Percentiles rank a stretch among this genome's conserved stretches.
Conservation (phyloP, 805 yeast genomes). For the Kuraishia ogatae region DNA sequence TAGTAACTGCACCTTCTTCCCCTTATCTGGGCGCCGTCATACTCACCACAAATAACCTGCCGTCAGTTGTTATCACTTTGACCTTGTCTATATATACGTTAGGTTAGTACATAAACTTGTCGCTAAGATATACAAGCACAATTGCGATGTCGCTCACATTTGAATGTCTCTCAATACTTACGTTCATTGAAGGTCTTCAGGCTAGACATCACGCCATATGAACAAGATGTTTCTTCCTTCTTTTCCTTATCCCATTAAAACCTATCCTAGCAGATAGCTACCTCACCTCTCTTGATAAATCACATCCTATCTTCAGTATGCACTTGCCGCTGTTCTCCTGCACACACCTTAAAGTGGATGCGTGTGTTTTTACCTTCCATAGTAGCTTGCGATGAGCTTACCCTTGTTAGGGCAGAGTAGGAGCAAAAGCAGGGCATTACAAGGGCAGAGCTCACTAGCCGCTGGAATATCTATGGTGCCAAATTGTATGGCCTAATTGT, state of each 20-base stretch:
- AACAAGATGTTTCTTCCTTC: no score
- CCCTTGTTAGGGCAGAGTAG: background rate
- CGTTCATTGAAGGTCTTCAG: slow-evolving; percentile 16
- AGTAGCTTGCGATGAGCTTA: background rate
- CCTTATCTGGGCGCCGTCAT: background rate
- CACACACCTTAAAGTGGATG: background rate
- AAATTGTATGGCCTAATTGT: no score
- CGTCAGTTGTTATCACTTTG: slow-evolving; percentile 49
- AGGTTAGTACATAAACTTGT: slow-evolving; percentile 8
- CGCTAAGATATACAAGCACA: background rate
- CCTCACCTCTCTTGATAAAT: background rate
- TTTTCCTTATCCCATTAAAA: no score
- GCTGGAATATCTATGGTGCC: no score
- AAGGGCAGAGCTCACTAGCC: background rate
- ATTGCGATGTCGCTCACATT: background rate
- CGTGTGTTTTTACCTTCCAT: background rate
- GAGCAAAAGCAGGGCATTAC: background rate
- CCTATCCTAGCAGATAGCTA: no score
- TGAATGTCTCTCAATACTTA: slow-evolving; percentile 7
- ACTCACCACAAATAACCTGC: slow-evolving; percentile 31
- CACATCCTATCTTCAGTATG: background rate
- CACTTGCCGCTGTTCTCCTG: background rate
- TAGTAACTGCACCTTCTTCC: background rate
- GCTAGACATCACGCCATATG: slow-evolving; percentile 12
- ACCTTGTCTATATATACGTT: slow-evolving; percentile 32